These are phyloP conservation scores for Amphicarpaea edgeworthii DNA, from an alignment of 306 rosid genomes.

Conservation along the genomic window DNA sequence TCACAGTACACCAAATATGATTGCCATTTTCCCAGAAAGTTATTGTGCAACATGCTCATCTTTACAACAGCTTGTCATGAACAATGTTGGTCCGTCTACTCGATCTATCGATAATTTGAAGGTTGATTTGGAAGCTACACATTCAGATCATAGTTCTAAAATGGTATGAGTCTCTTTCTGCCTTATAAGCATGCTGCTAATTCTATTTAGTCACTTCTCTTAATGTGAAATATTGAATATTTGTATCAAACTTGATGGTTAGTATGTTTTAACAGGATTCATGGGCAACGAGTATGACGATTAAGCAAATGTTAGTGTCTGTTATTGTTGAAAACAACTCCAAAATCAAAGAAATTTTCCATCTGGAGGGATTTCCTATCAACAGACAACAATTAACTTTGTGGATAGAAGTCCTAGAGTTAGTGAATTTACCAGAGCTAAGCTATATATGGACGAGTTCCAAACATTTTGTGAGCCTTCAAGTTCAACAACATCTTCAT, in stretches of 20 bases:
- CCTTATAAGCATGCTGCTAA: not conserved
- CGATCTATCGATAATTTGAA: not conserved
- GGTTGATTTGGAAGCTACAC: not conserved
- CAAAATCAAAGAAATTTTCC: not conserved
- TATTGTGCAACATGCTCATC: not conserved
- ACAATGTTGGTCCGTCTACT: not conserved
- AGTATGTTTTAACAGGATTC: not conserved
- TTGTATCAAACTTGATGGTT: not conserved
- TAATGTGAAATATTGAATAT: not conserved
- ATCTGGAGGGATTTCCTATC: slow-evolving; percentile 1
- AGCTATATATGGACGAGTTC: not conserved
- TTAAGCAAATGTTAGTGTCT: not conserved
- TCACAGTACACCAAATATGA: not conserved
- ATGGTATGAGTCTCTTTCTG: not conserved
- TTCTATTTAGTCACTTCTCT: not conserved
- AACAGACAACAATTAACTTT: not conserved
- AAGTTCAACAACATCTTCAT: not conserved
- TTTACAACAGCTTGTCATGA: not conserved
- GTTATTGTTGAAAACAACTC: not conserved
- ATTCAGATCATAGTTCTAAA: not conserved
- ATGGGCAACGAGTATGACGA: not conserved
- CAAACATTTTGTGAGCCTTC: not conserved
- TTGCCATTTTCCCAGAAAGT: not conserved
- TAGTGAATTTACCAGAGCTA: not conserved
- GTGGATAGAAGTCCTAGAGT: not conserved